Evolutionary conservation across 78 protist genomes (phyloP), one percentile per base, ranked within the genome.

Genomic region (Dictyostelium purpureum): DNA sequence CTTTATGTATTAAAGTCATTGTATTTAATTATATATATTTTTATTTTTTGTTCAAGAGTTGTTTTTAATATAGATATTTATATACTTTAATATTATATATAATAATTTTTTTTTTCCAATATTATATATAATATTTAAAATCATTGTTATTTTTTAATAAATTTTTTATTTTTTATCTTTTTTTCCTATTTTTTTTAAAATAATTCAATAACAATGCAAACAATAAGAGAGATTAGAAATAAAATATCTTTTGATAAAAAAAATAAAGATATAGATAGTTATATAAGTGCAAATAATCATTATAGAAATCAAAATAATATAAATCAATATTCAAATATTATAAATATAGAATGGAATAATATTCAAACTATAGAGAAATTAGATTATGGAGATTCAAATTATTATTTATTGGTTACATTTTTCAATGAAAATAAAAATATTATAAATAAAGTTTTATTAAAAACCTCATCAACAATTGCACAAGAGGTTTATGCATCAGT

Each of bases 401-500:
- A 31, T 26, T 28, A 19, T 12, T 61, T 61, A 61, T 61, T 61
- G 3, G 69, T 61, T 31, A 61, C 69, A 31, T 31, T 61, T 11
- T 61, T 33, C 24, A 61, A 16, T 61, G 37, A 61, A 2, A 28
- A 61, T 61, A 11, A 9, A 61, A 35, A 61, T 14, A 14, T 16
- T 26, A 31, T 11, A 31, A 61, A 61, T 61, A 28, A 56, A 78
- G 56, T 78, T 3, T 28, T 78, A 33, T 31, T 78, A 11, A 78
- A 78, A 78, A 38, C 87, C 38, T 65, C 88, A 4, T 28, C 49
- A 16, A 31, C 49, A 2, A 79, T 79, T 18, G 74, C 77, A 1
- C 88, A 79, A 65, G 77, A 61, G 24, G 75, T 66, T 49, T 79
- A 79, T 79, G 71, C 56, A 45, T 47, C 61, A 11, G 57, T 79